phyloP scores from a whole-genome alignment of 2,329 filamentous ascomycete species.

The Aspergillus costaricaensis region DNA sequence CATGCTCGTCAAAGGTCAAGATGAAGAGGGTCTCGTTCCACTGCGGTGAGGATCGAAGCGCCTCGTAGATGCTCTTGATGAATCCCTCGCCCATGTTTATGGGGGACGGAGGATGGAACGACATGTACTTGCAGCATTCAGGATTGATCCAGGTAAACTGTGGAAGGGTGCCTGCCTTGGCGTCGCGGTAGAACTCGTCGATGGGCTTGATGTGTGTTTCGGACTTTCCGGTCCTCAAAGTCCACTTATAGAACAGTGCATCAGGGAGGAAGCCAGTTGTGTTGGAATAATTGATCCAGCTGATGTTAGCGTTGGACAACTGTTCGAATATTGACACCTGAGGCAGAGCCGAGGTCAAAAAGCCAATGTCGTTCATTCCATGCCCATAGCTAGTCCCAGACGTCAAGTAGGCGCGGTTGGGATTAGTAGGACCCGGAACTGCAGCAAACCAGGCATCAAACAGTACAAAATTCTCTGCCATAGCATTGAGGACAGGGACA shows the following conservation, averaged over 20 bases:
- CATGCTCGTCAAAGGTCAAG: conserved; percentile 52
- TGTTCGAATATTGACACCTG: conserved; percentile 46
- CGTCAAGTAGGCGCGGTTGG: conserved; percentile 40
- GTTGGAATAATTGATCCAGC: conserved; percentile 53
- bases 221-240: conserved; percentile 35
- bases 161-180: conserved; percentile 46
- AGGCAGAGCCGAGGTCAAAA: conserved; percentile 37
- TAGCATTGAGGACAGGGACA: conserved; percentile 43
- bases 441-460: conserved; percentile 49
- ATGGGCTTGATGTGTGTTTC: conserved; percentile 41
- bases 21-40: conserved; percentile 53
- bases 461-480: conserved; percentile 48
- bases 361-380: conserved; percentile 39
- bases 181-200: conserved; percentile 49
- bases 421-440: conserved; percentile 45
- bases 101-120: conserved; percentile 49
- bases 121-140: conserved; percentile 54
- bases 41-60: conserved; percentile 47
- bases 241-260: conserved; percentile 49
- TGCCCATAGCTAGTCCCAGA: conserved; percentile 46
- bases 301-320: conserved; percentile 42
- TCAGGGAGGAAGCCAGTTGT: conserved; percentile 48
- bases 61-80: conserved; percentile 51
- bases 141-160: conserved; percentile 54
- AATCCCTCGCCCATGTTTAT: conserved; percentile 49